Base-by-base conservation (phyloP, 805 yeast genomes). In the Suhomyces pyralidae region DNA sequence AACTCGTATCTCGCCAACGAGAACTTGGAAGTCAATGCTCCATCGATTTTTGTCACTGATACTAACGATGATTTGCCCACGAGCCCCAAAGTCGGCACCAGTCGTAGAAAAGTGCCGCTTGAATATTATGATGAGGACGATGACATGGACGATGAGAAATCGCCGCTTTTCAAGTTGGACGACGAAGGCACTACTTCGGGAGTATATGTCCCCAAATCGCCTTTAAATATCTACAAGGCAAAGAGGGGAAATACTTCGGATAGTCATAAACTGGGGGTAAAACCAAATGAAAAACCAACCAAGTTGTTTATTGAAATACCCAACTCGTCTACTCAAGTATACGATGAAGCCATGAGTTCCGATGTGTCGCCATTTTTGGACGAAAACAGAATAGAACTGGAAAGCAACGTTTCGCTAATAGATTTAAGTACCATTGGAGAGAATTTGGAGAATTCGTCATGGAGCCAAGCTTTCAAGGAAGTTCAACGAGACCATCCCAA, bases 201-300 rank as follows among this genome's bases (percentile, higher is more conserved):
- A 10, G 58, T 64, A 7, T 70, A 70, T 52, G 64, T 66, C 22
- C 74, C 74, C 12, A 61, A 57, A 34, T 66, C 73, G 9, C 73
- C 73, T 1, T 49, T 68, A 20, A 59, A 61, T 47, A 50, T 60
- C 1, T 62, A 58, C 43, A 65, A 62, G 34, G 57, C 62, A 7
- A 52, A 58, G 32, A 19, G 50, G 2, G 28, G 47, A 3, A 48
- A 53, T 42, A 50, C 45, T 45, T 46, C 50, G 45, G 50, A 17
- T 34, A 46, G 53, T 38, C 51, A 50, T 12, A 17, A 38, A 12
- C 43, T 38, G 26, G 45, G 42, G 8, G 32, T 12, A 12, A 44
- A 17, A 44, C 15, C 15, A 10, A 17, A 14, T 22, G 25, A n/a
- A 19, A 19, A 42, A 7, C 56, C 49, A 7, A 64, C 65, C 22